Evolutionary conservation across 306 rosid genomes (phyloP).

Genomic region (Coriaria nepalensis): DNA sequence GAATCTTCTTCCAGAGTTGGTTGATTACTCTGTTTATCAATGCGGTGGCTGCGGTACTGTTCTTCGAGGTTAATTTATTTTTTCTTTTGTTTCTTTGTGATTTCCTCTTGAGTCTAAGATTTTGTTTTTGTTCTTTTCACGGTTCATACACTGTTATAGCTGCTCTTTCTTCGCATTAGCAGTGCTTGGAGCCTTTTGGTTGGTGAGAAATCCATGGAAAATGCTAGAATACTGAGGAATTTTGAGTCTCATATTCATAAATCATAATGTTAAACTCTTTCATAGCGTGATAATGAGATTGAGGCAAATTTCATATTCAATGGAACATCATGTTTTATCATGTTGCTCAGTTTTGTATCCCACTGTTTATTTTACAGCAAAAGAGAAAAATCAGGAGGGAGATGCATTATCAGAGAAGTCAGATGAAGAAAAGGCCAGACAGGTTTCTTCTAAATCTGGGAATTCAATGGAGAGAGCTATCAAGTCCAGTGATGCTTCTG

Average conservation of each 20-base stretch:
- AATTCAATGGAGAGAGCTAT: slow-evolving; percentile 38
- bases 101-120: too few relatives aligned
- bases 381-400: slow-evolving; percentile 39
- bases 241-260: too few relatives aligned
- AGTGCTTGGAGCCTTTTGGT: not conserved
- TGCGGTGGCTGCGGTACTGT: slow-evolving; percentile 93
- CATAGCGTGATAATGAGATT: not conserved
- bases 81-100: not conserved
- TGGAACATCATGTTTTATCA: not conserved
- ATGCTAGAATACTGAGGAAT: not conserved
- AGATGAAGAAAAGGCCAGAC: slow-evolving; percentile 47
- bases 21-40: slow-evolving; percentile 74
- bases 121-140: not conserved
- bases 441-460: slow-evolving; percentile 30
- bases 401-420: slow-evolving; percentile 43
- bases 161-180: too few relatives aligned
- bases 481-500: slow-evolving; percentile 36
- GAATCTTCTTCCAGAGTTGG: slow-evolving; percentile 83
- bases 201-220: not conserved
- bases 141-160: too few relatives aligned
- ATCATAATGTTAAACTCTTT: too few relatives aligned
- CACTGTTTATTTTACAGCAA: slow-evolving; percentile 39
- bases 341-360: slow-evolving; percentile 5
- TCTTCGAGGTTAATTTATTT: slow-evolving; percentile 49
- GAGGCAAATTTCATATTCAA: not conserved